Conservation (phyloP, 1,284 basidiomycete species). For the Cutaneotrichosporon arboriforme region DNA sequence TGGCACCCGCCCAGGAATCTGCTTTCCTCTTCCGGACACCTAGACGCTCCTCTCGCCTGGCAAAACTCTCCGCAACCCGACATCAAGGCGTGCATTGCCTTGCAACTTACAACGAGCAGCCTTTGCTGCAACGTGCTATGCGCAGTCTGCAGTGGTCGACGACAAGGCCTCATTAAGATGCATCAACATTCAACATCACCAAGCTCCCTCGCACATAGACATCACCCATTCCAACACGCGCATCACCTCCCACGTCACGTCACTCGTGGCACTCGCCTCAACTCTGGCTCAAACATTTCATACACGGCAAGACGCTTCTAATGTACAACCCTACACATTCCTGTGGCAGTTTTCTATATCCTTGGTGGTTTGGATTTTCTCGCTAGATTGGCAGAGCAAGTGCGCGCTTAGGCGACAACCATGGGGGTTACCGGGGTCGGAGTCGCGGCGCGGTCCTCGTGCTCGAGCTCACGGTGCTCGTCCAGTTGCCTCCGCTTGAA, state of each 20-base stretch:
- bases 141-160: too few species aligned
- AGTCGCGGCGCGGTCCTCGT: neutral
- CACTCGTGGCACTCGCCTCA: neutral
- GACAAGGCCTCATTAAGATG: too few species aligned
- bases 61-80: too few species aligned
- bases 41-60: too few species aligned
- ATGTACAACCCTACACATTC: neutral
- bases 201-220: neutral
- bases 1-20: too few species aligned
- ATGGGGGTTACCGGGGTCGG: neutral
- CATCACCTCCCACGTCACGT: neutral
- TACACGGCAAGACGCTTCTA: neutral
- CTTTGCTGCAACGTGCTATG: too few species aligned
- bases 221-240: too few species aligned
- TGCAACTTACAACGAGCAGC: too few species aligned
- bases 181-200: neutral
- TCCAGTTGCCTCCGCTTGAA: conserved; percentile 29
- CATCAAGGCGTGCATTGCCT: too few species aligned
- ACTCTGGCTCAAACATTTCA: neutral
- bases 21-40: too few species aligned
- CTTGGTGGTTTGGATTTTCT: too few species aligned
- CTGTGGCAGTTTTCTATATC: neutral
- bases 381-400: too few species aligned
- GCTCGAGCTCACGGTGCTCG: neutral
- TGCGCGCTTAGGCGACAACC: neutral